phyloP scores from a whole-genome alignment of 1,139 yeast species.

The Yamadazyma membranifaciens region DNA sequence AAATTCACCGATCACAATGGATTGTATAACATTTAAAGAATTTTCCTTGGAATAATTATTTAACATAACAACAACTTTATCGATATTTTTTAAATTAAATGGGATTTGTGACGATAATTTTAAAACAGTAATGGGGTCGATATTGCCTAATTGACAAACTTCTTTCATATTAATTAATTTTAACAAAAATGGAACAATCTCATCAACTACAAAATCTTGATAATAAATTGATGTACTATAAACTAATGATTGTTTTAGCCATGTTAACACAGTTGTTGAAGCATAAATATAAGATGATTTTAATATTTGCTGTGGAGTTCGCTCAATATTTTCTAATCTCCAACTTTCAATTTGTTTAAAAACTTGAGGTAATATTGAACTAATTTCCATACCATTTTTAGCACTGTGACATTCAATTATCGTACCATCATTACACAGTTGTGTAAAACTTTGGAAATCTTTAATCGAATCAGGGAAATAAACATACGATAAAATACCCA shows the following conservation, averaged over 20 bases:
- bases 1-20: slow-evolving; percentile 64
- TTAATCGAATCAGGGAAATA: slow-evolving; percentile 51
- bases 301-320: slow-evolving; percentile 45
- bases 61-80: slow-evolving; percentile 49
- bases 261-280: slow-evolving; percentile 44
- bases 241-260: slow-evolving; percentile 41
- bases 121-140: slow-evolving; percentile 55
- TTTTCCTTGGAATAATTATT: slow-evolving; percentile 41
- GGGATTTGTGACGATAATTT: slow-evolving; percentile 60
- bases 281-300: slow-evolving; percentile 47
- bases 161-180: slow-evolving; percentile 71
- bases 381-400: slow-evolving; percentile 1
- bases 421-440: slow-evolving; percentile 27
- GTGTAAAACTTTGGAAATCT: slow-evolving; percentile 43
- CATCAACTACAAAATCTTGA: slow-evolving; percentile 32
- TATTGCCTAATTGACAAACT: slow-evolving; percentile 71
- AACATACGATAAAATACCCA: slow-evolving; percentile 55
- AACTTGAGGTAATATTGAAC: slow-evolving; percentile 22
- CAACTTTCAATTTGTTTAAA: slow-evolving; percentile 47
- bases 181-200: slow-evolving; percentile 71
- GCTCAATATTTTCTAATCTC: slow-evolving; percentile 32
- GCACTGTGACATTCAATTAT: not conserved
- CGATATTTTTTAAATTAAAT: slow-evolving; percentile 43
- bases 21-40: slow-evolving; percentile 63
- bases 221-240: slow-evolving; percentile 43